A percentile compares a stretch with the other conserved stretches of the same genome.
phyloP scores from a whole-genome alignment of 2,329 filamentous ascomycete genomes.

The Bisporella sp. region DNA sequence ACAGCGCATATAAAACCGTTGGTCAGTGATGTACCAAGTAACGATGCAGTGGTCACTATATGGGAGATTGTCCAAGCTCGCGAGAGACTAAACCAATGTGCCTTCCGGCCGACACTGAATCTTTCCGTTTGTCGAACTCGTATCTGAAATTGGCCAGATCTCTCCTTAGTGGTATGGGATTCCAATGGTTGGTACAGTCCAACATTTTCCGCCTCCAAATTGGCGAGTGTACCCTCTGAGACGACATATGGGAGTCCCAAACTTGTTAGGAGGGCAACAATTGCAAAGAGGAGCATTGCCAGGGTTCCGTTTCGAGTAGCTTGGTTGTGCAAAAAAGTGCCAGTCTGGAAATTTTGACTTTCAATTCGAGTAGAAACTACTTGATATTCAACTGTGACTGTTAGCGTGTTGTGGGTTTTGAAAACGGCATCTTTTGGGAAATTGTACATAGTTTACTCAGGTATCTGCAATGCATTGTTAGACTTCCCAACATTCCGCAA shows the following conservation, averaged over 20 bases:
- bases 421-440: no score
- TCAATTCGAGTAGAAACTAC: no score
- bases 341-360: no score
- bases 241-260: conserved; percentile 81
- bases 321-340: conserved; percentile 53
- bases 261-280: conserved; percentile 76
- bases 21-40: conserved; percentile 79
- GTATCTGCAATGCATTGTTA: conserved; percentile 25
- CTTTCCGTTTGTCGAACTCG: conserved; percentile 17
- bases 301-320: conserved; percentile 85
- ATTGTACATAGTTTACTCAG: no score
- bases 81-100: conserved; percentile 79
- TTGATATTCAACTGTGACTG: no score
- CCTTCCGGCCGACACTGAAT: conserved; percentile 56
- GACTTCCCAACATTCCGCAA: conserved; percentile 65
- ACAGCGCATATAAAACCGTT: conserved; percentile 65
- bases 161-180: conserved; percentile 16
- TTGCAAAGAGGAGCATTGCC: conserved; percentile 80
- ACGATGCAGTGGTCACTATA: conserved; percentile 73
- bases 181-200: conserved; percentile 14
- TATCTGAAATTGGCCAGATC: no score
- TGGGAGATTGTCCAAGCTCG: conserved; percentile 82
- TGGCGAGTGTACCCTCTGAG: conserved; percentile 55
- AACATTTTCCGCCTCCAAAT: conserved; percentile 36
- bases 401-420: no score